Evolutionary conservation across 2,329 filamentous ascomycete genomes (phyloP).

Genomic region (Pseudohalonectria lignicola): DNA sequence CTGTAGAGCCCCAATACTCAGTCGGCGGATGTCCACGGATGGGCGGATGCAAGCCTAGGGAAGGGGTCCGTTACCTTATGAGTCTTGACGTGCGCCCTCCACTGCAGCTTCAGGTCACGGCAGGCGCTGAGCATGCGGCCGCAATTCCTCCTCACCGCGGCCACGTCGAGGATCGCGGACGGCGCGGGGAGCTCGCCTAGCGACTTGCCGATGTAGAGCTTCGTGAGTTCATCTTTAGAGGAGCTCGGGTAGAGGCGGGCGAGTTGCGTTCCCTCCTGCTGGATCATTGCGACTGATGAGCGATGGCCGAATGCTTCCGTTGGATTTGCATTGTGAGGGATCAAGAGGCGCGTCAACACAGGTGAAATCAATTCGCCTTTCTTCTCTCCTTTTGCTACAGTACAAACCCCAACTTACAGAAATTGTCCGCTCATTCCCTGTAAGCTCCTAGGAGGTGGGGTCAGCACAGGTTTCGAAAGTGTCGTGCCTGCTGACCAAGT

Average conservation of each 20-base stretch:
- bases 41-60: background rate
- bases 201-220: constrained; percentile 45
- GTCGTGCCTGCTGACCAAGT: too few relatives aligned
- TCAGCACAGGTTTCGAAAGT: too few relatives aligned
- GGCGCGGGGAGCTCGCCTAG: constrained; percentile 41
- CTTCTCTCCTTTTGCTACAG: background rate
- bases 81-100: constrained; percentile 72
- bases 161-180: constrained; percentile 56
- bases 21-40: background rate
- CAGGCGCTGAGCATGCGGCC: constrained; percentile 22
- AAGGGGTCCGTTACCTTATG: constrained; percentile 50
- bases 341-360: too few relatives aligned
- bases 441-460: too few relatives aligned
- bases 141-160: constrained; percentile 58
- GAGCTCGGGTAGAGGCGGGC: constrained; percentile 2
- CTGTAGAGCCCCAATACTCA: constrained; percentile 22
- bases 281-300: too few relatives aligned
- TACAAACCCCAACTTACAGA: too few relatives aligned
- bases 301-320: too few relatives aligned
- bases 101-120: constrained; percentile 23
- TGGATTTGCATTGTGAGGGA: too few relatives aligned
- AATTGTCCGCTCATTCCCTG: too few relatives aligned
- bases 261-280: background rate
- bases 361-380: too few relatives aligned
- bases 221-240: constrained; percentile 23